Evolutionary conservation across 768 basidiomycete species (phyloP), one percentile per base, ranked within the genome.

Genomic region (Epithele typhae): DNA sequence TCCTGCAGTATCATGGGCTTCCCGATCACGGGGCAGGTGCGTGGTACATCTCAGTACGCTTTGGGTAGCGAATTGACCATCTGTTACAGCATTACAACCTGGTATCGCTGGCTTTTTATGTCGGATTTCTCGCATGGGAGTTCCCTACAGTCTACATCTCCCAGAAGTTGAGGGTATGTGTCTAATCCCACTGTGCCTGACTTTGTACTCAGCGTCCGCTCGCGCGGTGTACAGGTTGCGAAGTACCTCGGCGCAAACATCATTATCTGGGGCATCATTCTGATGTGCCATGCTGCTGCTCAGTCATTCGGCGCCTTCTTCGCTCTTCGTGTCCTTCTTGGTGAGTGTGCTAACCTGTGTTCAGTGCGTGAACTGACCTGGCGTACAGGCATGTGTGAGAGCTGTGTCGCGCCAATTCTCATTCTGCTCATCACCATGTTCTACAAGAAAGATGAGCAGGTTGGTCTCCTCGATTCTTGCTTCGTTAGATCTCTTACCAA

Each of bases 381-480:
- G 8, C 7, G 7, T 15, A 23, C 25, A 82, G 81, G 81, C 32
- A 81, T 83, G 82, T 77, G 77, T 56, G 82, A 85, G 60, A 73
- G 72, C 51, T 82, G 81, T 55, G 82, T 83, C 12, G 73, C 79
- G 4, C 82, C 82, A 0, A 78, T 73, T 53, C 65, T 84, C 25
- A 78, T 84, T 60, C 63, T 82, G 42, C 72, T 83, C 32, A 72
- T 82, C 34, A 75, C 78, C 9, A 80, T 82, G 76, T 84, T 82
- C 57, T 84, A 82, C 64, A 79, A 77, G 68, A 83, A 82, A 63
- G 67, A 79, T 41, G 82, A 83, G 50, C 81, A 84, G 68, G 76
- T 70, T 40, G 8, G 37, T 40, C 15, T 11, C n/a, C 18, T 8
- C 5, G 0, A 2, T 5, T 2, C 12, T 19, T 17, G 5, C 5